Evolutionary conservation across 1,284 basidiomycete species (phyloP), one percentile per base, ranked within the genome.

Genomic region (Melanopsichium pennsylvanicum): DNA sequence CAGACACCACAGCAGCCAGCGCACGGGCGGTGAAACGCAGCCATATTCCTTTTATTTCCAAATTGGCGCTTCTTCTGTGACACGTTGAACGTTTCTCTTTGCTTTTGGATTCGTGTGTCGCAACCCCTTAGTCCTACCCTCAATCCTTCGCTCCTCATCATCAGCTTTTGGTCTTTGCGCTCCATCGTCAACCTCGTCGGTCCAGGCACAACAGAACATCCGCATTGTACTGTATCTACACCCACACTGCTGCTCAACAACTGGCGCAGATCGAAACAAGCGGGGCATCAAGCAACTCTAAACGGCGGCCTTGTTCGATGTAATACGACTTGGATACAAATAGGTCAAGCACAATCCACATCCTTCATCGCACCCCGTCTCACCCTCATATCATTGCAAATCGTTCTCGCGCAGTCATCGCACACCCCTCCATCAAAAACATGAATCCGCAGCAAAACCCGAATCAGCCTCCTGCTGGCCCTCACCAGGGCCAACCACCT

Each of bases 391-490:
- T n/a, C n/a, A n/a, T n/a, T n/a, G n/a, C n/a, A n/a, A n/a, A n/a
- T n/a, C n/a, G n/a, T 31, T 16, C n/a, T 31, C 11, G 25, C 16
- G 12, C 18, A 43, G 12, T 27, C 4, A 5, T 25, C 32, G 7
- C 21, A 35, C 18, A 8, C n/a, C 33, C 18, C 13, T 16, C 8
- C 19, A 36, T 2, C n/a, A 18, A 13, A 33, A 18, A 15, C 7
- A 57, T 63, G 60, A 63, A 63, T 16, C 52, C 60, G 35, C 52
- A 50, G 33, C 52, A 54, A 26, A 36, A 40, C 16, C 56, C 56
- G 3, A 16, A 35, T n/a, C 52, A 47, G 18, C 44, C 26, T n/a
- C 37, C 43, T 15, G 32, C 36, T n/a, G 47, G 43, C 16, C 51
- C 46, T 5, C 47, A 29, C 36, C 60, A 51, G 19, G 60, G 39